Base-by-base conservation (phyloP, 2,329 filamentous ascomycete species). In the Xylaria sp. region DNA sequence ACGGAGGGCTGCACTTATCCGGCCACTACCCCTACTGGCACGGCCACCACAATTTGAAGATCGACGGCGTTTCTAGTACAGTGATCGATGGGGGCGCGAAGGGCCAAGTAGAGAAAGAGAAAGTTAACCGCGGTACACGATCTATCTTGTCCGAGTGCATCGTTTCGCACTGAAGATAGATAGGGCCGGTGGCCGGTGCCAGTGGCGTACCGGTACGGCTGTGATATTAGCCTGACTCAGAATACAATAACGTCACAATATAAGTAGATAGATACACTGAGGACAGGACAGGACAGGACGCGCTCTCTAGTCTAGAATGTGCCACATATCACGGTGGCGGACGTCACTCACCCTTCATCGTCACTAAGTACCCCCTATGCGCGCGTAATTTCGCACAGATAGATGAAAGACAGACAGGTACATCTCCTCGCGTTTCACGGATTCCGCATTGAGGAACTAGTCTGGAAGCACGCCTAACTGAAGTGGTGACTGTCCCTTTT, bases 1-100 rank as follows among this genome's bases (percentile, higher is more conserved):
- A 64, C 67, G 51, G 56, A 65, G 43, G n/a, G 35, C 67, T 74
- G 72, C 69, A 70, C 59, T 51, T 61, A 72, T 55, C 71, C 72
- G 68, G 63, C 57, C 57, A 60, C 61, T 58, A 57, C 66, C 69
- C 71, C 69, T 60, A 54, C 52, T 31, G 28, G 68, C 64, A 57
- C 25, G 69, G 69, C 65, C 69, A 64, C 68, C 60, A 66, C 60
- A 57, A 59, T 61, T 37, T 31, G 28, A 31, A 31, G 63, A 61
- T 65, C 61, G 61, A 62, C 53, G 63, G 63, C 63, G 66, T 31
- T 4, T 5, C 9, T 9, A 9, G 9, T 31, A 4, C 28, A 31
- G 4, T 9, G 5, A 31, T 31, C 28, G 28, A 31, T 31, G 28
- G 28, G 28, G 28, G 28, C 4, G 28, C 28, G 28, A 9, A 5